Conservation (phyloP, 2,329 filamentous ascomycete genomes). For the Dothistroma septosporum region DNA sequence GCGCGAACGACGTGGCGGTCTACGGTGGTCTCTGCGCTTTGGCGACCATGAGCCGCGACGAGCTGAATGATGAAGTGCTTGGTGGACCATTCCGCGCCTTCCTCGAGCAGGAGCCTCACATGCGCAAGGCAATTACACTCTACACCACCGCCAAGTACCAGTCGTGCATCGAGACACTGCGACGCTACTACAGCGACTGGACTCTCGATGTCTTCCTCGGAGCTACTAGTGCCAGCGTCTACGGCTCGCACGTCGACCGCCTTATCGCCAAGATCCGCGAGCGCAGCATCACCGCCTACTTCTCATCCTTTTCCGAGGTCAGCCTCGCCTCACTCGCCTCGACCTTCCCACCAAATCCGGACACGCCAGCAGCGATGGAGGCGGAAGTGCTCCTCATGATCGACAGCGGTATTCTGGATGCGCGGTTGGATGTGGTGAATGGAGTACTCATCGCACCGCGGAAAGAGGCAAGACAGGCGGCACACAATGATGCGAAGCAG, state of each 20-base stretch:
- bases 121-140: conserved; percentile 81
- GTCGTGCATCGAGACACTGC: conserved; percentile 74
- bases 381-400: conserved; percentile 78
- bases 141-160: conserved; percentile 91
- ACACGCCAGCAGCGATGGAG: conserved; percentile 54
- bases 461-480: conserved; percentile 60
- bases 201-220: conserved; percentile 79
- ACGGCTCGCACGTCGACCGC: conserved; percentile 54
- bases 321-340: conserved; percentile 72
- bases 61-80: conserved; percentile 71
- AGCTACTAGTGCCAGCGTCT: conserved; percentile 38
- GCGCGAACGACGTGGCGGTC: conserved; percentile 81
- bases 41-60: conserved; percentile 77
- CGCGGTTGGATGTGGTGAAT: conserved; percentile 79
- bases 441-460: conserved; percentile 70
- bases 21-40: conserved; percentile 89
- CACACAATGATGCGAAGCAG: conserved; percentile 66
- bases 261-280: conserved; percentile 74
- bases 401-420: conserved; percentile 63
- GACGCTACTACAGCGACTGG: conserved; percentile 78
- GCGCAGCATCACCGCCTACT: conserved; percentile 92
- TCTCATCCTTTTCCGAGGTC: conserved; percentile 83
- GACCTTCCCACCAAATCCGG: conserved; percentile 58
- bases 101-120: conserved; percentile 87
- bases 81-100: conserved; percentile 83